A percentile compares a stretch with the other conserved stretches of the same genome.
Evolutionary conservation across 331 rosid genomes (phyloP).

Genomic region (Saraca asoca): DNA sequence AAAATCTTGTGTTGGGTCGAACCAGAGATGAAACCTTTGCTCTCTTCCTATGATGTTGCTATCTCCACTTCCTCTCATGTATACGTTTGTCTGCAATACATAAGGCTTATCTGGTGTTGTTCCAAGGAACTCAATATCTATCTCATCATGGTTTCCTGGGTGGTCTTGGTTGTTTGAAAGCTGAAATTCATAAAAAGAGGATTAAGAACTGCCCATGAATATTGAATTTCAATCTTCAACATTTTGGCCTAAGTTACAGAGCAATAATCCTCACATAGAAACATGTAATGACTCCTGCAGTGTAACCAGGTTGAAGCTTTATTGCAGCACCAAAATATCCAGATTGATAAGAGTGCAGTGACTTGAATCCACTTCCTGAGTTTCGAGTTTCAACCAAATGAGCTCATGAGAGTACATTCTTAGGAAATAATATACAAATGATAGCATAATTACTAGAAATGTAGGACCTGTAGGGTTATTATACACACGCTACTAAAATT

Average conservation of each 20-base stretch:
- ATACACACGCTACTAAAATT: no score
- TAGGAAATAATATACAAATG: no score
- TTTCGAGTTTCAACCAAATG: conserved; percentile 19
- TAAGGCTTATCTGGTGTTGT: conserved; percentile 79
- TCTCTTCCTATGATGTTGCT: conserved; percentile 76
- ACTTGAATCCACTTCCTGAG: conserved; percentile 92
- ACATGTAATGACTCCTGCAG: conserved; percentile 86
- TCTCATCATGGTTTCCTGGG: conserved; percentile 87
- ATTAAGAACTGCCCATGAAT: background rate
- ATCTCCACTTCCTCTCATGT: conserved; percentile 86
- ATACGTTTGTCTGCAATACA: conserved; percentile 84
- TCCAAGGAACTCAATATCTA: conserved; percentile 89
- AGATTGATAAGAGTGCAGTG: conserved; percentile 55
- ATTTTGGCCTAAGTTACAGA: background rate
- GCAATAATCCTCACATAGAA: conserved; percentile 62
- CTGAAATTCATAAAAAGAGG: conserved; percentile 38
- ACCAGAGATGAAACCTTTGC: conserved; percentile 82
- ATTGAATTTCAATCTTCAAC: conserved; percentile 19
- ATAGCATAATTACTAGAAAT: background rate
- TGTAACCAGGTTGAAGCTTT: conserved; percentile 83
- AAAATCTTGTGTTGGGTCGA: conserved; percentile 81
- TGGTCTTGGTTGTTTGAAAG: conserved; percentile 83
- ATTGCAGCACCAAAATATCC: conserved; percentile 82
- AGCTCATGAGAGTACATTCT: conserved; percentile 1
- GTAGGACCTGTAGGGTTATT: no score